A percentile compares a stretch with the other conserved stretches of the same genome.
These are phyloP conservation scores for Nicotiana paniculata DNA, from an alignment of 257 asterid species.

Conservation along the genomic window DNA sequence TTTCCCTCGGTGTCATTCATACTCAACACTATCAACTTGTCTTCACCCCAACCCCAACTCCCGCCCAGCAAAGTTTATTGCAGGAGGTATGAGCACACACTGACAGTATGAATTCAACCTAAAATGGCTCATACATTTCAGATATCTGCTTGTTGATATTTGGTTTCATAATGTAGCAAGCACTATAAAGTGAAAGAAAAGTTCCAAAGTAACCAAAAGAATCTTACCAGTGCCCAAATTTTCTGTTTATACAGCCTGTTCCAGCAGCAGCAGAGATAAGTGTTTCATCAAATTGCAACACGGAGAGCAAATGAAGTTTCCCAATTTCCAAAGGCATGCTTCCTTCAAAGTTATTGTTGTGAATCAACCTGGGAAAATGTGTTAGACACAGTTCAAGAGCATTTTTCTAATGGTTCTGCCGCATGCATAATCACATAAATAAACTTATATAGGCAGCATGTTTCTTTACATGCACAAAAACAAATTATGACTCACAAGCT, in stretches of 20 bases:
- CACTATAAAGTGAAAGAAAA: neutral
- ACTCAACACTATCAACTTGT: neutral
- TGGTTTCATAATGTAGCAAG: neutral
- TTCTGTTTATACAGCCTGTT: conserved; percentile 58
- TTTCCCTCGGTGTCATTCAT: neutral
- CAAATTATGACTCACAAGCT: conserved; percentile 43
- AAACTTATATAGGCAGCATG: neutral
- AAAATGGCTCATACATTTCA: neutral
- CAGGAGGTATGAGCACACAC: neutral
- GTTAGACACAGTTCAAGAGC: neutral
- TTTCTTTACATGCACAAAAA: neutral
- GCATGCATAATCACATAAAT: neutral
- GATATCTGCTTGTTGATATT: neutral
- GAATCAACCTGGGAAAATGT: conserved; percentile 51
- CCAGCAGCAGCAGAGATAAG: conserved; percentile 36
- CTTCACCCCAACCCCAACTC: neutral
- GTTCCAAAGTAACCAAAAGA: neutral
- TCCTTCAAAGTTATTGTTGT: conserved; percentile 66
- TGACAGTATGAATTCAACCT: neutral
- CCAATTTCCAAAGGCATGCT: conserved; percentile 60
- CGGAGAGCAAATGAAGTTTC: conserved; percentile 51
- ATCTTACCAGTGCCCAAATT: conserved; percentile 65
- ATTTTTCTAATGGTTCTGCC: neutral
- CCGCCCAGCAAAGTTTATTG: neutral
- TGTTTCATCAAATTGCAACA: conserved; percentile 48